Conservation (phyloP, 2,329 filamentous ascomycete genomes). For the Hymenoscyphus salicellus region DNA sequence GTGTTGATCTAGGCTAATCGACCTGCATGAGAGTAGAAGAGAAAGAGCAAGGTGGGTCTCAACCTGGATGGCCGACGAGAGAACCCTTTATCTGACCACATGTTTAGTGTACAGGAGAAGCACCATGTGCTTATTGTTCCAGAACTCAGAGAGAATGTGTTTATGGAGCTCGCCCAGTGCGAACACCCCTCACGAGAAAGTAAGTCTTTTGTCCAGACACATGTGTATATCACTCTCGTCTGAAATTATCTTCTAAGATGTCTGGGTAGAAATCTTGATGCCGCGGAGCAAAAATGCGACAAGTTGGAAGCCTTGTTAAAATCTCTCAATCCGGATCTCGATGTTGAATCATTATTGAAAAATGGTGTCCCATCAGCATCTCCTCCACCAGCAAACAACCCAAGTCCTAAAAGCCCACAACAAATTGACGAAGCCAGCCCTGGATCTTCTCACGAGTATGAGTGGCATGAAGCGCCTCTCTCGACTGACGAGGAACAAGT, state of each 20-base stretch:
- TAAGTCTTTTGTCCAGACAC: not conserved
- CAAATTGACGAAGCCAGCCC: slow-evolving; percentile 17
- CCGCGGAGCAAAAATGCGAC: slow-evolving; percentile 15
- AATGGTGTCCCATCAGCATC: slow-evolving; percentile 16
- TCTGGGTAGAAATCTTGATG: slow-evolving; percentile 14
- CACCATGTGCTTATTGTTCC: slow-evolving; percentile 15
- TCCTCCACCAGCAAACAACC: slow-evolving; percentile 10
- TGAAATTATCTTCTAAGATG: not conserved
- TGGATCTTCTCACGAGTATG: slow-evolving; percentile 20
- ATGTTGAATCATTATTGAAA: slow-evolving; percentile 18
- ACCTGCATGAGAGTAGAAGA: slow-evolving; percentile 14
- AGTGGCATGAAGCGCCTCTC: slow-evolving; percentile 21
- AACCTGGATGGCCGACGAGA: slow-evolving; percentile 11
- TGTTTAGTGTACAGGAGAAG: slow-evolving; percentile 17
- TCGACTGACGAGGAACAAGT: slow-evolving; percentile 31
- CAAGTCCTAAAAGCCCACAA: slow-evolving; percentile 18
- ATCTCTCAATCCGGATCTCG: slow-evolving; percentile 19
- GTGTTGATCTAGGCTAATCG: not conserved
- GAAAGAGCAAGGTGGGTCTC: slow-evolving; percentile 22
- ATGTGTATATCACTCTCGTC: not conserved
- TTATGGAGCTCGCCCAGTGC: slow-evolving; percentile 16
- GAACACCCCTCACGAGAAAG: slow-evolving; percentile 22
- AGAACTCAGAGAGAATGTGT: slow-evolving; percentile 15
- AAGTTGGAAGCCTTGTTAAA: slow-evolving; percentile 13
- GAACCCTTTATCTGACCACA: not conserved